Conservation (phyloP, 805 yeast species). For the Metschnikowia lunata region DNA sequence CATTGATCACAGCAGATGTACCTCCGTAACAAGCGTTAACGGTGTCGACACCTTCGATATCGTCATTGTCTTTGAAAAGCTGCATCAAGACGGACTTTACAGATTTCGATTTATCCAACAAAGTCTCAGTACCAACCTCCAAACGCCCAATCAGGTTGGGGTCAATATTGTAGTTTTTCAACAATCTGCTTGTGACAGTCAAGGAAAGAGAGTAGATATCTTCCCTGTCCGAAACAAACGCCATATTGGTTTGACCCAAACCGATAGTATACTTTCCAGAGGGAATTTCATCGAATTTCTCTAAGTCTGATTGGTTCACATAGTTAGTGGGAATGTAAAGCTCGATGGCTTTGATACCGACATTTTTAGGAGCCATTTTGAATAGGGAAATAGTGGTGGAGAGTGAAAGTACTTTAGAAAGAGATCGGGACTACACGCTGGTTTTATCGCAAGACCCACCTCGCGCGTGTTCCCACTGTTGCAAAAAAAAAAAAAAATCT, state of each 20-base stretch:
- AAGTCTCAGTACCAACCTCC: constrained; percentile 97
- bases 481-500: constrained; percentile 4
- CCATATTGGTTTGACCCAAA: constrained; percentile 97
- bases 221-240: constrained; percentile 95
- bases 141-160: constrained; percentile 80
- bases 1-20: constrained; percentile 88
- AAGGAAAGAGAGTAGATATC: constrained; percentile 93
- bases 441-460: neutral
- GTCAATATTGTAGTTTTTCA: constrained; percentile 80
- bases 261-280: constrained; percentile 98
- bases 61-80: constrained; percentile 81
- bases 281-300: constrained; percentile 77
- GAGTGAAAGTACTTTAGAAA: neutral
- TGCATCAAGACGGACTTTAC: constrained; percentile 95
- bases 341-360: constrained; percentile 97
- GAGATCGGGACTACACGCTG: neutral
- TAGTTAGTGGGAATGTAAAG: constrained; percentile 78
- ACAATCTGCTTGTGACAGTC: constrained; percentile 75
- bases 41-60: constrained; percentile 94
- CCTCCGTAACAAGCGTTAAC: constrained; percentile 99
- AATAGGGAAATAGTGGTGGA: neutral
- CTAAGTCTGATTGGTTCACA: constrained; percentile 87
- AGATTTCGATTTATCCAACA: constrained; percentile 93
- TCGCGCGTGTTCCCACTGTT: constrained; percentile 6
- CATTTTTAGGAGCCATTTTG: constrained; percentile 56